phyloP scores from a whole-genome alignment of 768 basidiomycete species.

The Hirschioporus abietinus region DNA sequence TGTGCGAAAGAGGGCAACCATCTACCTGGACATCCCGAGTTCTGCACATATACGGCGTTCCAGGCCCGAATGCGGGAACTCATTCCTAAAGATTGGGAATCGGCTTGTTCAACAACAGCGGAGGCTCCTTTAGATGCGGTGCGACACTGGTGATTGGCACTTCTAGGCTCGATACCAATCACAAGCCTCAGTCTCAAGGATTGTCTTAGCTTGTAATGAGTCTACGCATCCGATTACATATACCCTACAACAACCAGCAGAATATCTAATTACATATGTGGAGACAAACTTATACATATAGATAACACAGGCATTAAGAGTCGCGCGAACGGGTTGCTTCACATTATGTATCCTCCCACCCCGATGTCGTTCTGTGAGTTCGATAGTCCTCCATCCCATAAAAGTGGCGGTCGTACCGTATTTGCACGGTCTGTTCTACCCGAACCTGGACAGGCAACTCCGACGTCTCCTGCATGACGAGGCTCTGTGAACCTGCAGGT shows the following conservation, averaged over 20 bases:
- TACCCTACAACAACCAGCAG: background rate
- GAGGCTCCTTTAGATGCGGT: background rate
- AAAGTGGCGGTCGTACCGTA: background rate
- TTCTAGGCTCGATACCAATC: no score
- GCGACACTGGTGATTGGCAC: background rate
- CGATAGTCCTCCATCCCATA: background rate
- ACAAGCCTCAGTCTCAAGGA: no score
- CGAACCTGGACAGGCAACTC: background rate
- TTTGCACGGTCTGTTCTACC: background rate
- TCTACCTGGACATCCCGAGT: slow-evolving; percentile 62
- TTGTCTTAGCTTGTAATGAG: background rate
- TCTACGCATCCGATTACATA: background rate
- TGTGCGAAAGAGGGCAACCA: slow-evolving; percentile 67
- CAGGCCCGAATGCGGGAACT: slow-evolving; percentile 54
- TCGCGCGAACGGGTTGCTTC: no score
- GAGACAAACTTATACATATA: no score
- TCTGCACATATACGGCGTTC: slow-evolving; percentile 67
- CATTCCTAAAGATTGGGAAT: slow-evolving; percentile 60
- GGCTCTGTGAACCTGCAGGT: background rate
- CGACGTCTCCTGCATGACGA: background rate
- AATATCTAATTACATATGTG: no score
- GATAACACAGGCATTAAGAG: no score
- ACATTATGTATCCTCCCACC: background rate
- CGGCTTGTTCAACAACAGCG: slow-evolving; percentile 45
- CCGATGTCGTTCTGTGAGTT: background rate